Evolutionary conservation across 2,329 filamentous ascomycete species (phyloP).

Genomic region (Xylaria sp.): DNA sequence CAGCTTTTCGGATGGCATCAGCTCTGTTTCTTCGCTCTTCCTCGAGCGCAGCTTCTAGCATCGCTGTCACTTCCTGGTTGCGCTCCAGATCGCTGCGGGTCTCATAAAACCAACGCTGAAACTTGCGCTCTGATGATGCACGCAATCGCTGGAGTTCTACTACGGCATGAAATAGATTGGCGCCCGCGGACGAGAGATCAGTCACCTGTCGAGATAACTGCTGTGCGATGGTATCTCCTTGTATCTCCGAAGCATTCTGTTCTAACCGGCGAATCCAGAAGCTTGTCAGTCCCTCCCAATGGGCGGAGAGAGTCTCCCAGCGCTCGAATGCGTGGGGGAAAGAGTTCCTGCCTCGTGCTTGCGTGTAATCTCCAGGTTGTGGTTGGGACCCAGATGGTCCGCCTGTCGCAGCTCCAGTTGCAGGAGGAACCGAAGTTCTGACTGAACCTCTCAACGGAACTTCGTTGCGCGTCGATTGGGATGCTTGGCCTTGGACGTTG

Average conservation of each 20-base stretch:
- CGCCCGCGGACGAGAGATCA: conserved; percentile 94
- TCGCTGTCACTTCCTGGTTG: conserved; percentile 78
- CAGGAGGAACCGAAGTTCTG: conserved; percentile 23
- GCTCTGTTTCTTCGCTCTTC: conserved; percentile 73
- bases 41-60: conserved; percentile 77
- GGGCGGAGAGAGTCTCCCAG: conserved; percentile 95
- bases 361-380: conserved; percentile 43
- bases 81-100: conserved; percentile 87
- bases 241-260: conserved; percentile 85
- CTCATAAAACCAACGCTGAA: conserved; percentile 98
- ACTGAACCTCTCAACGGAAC: conserved; percentile 30
- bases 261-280: conserved; percentile 96
- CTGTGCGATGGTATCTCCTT: conserved; percentile 79
- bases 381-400: conserved; percentile 43
- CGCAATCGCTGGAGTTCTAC: conserved; percentile 93
- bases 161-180: conserved; percentile 96
- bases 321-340: conserved; percentile 98
- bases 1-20: conserved; percentile 69
- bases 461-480: conserved; percentile 35
- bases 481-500: conserved; percentile 31
- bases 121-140: conserved; percentile 95
- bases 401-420: conserved; percentile 34
- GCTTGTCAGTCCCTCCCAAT: conserved; percentile 96
- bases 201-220: conserved; percentile 94
- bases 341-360: conserved; percentile 60